Conservation (phyloP, 1,284 basidiomycete species). For the Ceratobasidium sp. region DNA sequence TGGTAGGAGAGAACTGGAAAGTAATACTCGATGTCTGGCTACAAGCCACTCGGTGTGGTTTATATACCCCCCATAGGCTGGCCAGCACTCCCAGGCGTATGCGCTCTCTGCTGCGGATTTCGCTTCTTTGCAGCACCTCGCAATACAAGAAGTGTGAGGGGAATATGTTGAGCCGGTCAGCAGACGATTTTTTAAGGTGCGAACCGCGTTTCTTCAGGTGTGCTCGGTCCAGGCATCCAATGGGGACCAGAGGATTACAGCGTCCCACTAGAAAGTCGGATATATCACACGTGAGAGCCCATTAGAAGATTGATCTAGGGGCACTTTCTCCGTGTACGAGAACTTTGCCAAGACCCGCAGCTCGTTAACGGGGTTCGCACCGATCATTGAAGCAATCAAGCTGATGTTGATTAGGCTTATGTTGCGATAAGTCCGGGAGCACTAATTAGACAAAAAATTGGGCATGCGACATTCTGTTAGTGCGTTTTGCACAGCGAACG, state of each 20-base stretch:
- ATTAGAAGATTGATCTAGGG: background rate
- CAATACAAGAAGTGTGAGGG: background rate
- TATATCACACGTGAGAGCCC: background rate
- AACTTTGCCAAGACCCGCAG: conserved; percentile 11
- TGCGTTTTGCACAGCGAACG: no score
- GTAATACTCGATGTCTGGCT: background rate
- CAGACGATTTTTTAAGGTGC: background rate
- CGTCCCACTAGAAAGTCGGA: background rate
- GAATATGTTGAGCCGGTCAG: conserved; percentile 3
- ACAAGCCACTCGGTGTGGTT: background rate
- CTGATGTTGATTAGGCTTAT: no score
- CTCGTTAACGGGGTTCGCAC: background rate
- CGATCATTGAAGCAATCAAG: background rate
- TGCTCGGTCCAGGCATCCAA: background rate
- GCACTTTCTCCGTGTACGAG: background rate
- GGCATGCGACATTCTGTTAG: no score
- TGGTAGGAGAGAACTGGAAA: background rate
- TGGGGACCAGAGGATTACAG: background rate
- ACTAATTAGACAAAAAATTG: no score
- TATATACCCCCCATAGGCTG: background rate
- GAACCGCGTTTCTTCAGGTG: background rate
- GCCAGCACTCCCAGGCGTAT: background rate
- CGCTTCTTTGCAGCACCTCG: background rate
- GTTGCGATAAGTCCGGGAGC: no score
- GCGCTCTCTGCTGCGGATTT: conserved; percentile 13